Conservation (phyloP, 805 yeast species). For the Candida adriatica region DNA sequence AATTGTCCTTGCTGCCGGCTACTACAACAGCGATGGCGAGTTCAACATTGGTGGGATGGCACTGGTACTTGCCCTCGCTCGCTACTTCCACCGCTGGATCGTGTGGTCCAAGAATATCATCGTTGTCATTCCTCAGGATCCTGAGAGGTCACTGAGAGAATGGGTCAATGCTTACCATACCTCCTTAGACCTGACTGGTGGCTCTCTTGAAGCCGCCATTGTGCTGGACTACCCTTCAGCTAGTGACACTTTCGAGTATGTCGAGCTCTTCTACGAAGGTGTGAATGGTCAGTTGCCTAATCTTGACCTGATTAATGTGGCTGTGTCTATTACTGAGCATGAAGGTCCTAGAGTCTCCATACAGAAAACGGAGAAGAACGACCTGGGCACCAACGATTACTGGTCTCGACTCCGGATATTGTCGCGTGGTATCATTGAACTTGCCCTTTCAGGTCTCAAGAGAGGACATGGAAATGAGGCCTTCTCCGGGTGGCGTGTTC, state of each 20-base stretch:
- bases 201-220: constrained; percentile 86
- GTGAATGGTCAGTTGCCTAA: constrained; percentile 95
- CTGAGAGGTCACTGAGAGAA: constrained; percentile 57
- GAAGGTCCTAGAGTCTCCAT: constrained; percentile 68
- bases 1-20: constrained; percentile 84
- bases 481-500: constrained; percentile 94
- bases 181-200: constrained; percentile 79
- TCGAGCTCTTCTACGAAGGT: constrained; percentile 79
- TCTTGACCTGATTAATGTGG: constrained; percentile 80
- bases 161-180: constrained; percentile 97
- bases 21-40: constrained; percentile 60
- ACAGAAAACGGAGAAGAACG: constrained; percentile 47
- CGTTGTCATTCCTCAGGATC: constrained; percentile 72
- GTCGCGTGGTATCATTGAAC: constrained; percentile 55
- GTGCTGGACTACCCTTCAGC: constrained; percentile 70
- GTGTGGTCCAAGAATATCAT: constrained; percentile 95
- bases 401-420: constrained; percentile 52
- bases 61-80: constrained; percentile 61
- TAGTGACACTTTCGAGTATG: constrained; percentile 60
- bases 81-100: constrained; percentile 79
- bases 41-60: constrained; percentile 79
- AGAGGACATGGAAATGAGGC: constrained; percentile 74
- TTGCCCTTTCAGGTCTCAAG: constrained; percentile 65
- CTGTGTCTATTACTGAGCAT: constrained; percentile 62
- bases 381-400: constrained; percentile 42